Evolutionary conservation across 306 rosid species (phyloP), one percentile per base, ranked within the genome.

Genomic region (Elaeagnus macrophylla): DNA sequence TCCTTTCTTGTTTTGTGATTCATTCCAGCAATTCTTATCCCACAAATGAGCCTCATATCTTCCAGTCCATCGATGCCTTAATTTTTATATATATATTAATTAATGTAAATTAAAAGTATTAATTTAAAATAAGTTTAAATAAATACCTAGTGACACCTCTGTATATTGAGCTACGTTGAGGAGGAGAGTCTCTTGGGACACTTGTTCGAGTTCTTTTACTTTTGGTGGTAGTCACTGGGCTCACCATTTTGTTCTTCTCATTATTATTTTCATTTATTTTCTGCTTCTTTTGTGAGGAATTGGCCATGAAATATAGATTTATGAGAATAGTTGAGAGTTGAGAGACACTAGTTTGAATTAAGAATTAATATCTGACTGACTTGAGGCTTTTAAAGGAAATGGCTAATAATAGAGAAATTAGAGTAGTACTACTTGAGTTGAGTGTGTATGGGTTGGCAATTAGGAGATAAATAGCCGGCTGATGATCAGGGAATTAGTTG

Each of bases 11-110:
- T 63, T 87, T 56, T 87, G 89, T 10, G 89, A 79, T 65, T 83
- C 81, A 72, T 87, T 87, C 94, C 94, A 83, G 64, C 89, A 79
- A 75, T 79, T 81, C 75, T 79, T 87, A 51, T 87, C 95, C 95
- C 95, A 87, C 75, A 83, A 72, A 69, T 87, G 95, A 77, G 95
- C 95, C 48, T 87, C 95, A 13, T 79, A 87, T 32, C 95, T 75
- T 12, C 95, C 94, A 4, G 95, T 87, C 95, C 94, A 87, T 12
- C 89, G 74, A 61, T 83, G 95, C 62, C 95, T 83, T 39, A 51
- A 37, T n/a, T 25, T 25, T 25, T 25, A 25, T 25, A 25, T 20
- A 20, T 20, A 20, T 1, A 20, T 20, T 20, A 20, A 20, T 20
- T 1, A 20, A 20, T 20, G 1, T 1, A 20, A 20, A 20, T 20